Percentiles rank a stretch among this genome's conserved stretches.
These are phyloP conservation scores for Penicillium canescens DNA, from an alignment of 495 filamentous ascomycete genomes.

Conservation along the genomic window DNA sequence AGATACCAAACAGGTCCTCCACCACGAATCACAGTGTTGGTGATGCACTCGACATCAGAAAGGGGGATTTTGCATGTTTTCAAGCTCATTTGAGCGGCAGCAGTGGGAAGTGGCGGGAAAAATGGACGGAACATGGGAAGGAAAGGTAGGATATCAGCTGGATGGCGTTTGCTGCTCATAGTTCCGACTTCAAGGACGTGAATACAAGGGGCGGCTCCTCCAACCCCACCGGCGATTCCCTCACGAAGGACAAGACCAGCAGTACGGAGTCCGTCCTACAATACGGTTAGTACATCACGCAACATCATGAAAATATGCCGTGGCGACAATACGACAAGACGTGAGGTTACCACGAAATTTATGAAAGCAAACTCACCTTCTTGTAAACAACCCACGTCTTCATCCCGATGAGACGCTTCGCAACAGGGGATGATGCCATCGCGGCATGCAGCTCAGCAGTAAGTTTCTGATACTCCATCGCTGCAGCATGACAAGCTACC, in stretches of 20 bases:
- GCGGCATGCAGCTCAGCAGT: constrained; percentile 74
- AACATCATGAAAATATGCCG: not conserved
- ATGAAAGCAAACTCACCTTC: constrained; percentile 42
- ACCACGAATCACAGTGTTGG: constrained; percentile 67
- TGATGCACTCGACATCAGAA: constrained; percentile 77
- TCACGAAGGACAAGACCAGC: constrained; percentile 78
- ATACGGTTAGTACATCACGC: constrained; percentile 13
- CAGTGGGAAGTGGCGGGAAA: constrained; percentile 59
- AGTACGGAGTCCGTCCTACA: constrained; percentile 72
- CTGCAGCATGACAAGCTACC: constrained; percentile 73
- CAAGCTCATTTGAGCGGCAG: constrained; percentile 58
- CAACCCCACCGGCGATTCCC: constrained; percentile 58
- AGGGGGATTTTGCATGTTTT: constrained; percentile 66
- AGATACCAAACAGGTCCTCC: constrained; percentile 46
- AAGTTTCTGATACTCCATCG: constrained; percentile 72
- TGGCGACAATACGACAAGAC: no score
- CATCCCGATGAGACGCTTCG: constrained; percentile 72
- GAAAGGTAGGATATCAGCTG: constrained; percentile 79
- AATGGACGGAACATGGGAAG: constrained; percentile 62
- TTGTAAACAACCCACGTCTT: constrained; percentile 74
- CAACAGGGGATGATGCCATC: constrained; percentile 70
- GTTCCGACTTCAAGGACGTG: constrained; percentile 76
- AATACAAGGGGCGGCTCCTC: constrained; percentile 60
- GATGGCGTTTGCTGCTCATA: constrained; percentile 60
- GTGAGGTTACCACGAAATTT: not conserved